These are phyloP conservation scores for Mycena citricolor DNA, from an alignment of 1,284 basidiomycete genomes.

Conservation along the genomic window DNA sequence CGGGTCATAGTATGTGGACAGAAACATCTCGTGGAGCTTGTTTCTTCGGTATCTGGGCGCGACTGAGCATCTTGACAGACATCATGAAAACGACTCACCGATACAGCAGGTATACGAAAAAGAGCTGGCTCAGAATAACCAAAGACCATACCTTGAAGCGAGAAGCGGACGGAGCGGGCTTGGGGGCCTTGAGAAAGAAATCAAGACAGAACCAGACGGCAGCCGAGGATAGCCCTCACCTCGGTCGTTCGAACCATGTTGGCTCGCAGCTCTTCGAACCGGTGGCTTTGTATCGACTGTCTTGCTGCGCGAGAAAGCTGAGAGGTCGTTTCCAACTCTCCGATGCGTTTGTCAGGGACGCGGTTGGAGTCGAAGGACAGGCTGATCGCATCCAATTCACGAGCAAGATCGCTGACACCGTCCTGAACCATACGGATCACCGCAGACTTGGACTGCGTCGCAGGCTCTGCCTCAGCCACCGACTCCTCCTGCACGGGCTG, in stretches of 20 bases:
- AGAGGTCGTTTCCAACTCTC: conserved; percentile 56
- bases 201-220: too few relatives aligned
- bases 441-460: conserved; percentile 28
- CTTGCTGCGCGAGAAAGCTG: conserved; percentile 49
- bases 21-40: conserved; percentile 45
- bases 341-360: conserved; percentile 44
- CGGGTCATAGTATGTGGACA: conserved; percentile 70
- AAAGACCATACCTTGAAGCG: conserved; percentile 18
- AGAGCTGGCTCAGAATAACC: conserved; percentile 16
- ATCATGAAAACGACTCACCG: conserved; percentile 5
- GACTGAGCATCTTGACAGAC: conserved; percentile 24
- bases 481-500: too few relatives aligned
- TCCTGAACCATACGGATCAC: conserved; percentile 47
- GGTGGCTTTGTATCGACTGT: conserved; percentile 36
- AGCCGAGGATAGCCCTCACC: conserved; percentile 1
- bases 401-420: conserved; percentile 54
- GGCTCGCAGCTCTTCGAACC: conserved; percentile 37
- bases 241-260: conserved; percentile 35
- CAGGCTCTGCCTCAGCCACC: conserved; percentile 41
- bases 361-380: conserved; percentile 37
- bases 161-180: conserved; percentile 5
- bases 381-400: conserved; percentile 55
- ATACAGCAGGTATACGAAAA: conserved; percentile 21
- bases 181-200: conserved; percentile 10
- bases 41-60: conserved; percentile 32